Evolutionary conservation across 2,329 filamentous ascomycete species (phyloP), one percentile per base, ranked within the genome.

Genomic region (Aureobasidium sp.): DNA sequence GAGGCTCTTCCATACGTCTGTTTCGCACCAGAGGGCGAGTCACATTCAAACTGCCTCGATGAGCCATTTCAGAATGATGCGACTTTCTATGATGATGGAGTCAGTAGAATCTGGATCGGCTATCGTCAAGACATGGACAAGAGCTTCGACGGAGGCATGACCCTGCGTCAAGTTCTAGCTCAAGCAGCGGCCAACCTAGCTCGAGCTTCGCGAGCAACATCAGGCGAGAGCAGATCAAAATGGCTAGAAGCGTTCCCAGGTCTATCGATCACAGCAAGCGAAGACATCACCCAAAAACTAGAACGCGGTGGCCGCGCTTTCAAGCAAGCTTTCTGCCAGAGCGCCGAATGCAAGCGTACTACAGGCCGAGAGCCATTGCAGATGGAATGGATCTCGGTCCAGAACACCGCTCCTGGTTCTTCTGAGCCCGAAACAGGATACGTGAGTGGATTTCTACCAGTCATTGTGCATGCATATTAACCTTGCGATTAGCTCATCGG

Each of bases 161-260:
- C 41, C 1, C 34, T 45, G 10, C 6, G 29, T 7, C 11, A 45
- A 4, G 41, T 45, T 17, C 41, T 45, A 6, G 41, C 41, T 24
- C 41, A 45, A 29, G 41, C 41, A 34, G 17, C 22, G 14, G 6
- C 12, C 6, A 22, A 45, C 10, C 12, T 45, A 2, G 8, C 6
- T 12, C 27, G 34, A 34, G 41, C 41, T 4, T 21, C 22, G 17
- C 14, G 6, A 6, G 19, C 27, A 3, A 32, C 21, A 12, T 7
- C 41, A 7, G 27, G 19, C 16, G 32, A 29, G 3, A 8, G 17
- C 7, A 32, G 41, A 34, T 27, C 27, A 5, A 11, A 45, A 11
- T 45, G 17, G 27, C 41, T 30, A 3, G 41, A 45, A 10, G 41
- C 16, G n/a, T 45, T 45, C 16, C 41, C 41, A n/a, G 41, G 41